Evolutionary conservation across 371 early-diverging fungal species (phyloP).

Genomic region (Rhizopus microsporus): DNA sequence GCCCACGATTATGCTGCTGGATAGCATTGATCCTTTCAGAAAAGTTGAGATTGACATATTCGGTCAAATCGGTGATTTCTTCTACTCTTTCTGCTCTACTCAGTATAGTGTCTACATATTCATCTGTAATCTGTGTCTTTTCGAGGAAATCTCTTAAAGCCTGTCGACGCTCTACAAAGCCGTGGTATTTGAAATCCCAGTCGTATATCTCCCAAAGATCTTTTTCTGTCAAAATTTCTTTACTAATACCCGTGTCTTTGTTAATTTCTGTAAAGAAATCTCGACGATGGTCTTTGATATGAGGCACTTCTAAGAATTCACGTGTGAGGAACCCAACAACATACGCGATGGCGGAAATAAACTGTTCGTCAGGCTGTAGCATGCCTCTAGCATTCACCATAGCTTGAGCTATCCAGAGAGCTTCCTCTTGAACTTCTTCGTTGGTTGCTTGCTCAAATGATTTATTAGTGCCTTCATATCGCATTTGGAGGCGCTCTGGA

Average conservation of each 20-base stretch:
- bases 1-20: conserved; percentile 49
- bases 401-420: conserved; percentile 55
- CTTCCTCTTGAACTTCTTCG: conserved; percentile 64
- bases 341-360: conserved; percentile 31
- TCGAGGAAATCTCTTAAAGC: conserved; percentile 47
- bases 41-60: conserved; percentile 75
- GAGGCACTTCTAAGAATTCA: conserved; percentile 90
- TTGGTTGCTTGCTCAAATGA: conserved; percentile 36
- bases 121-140: conserved; percentile 51
- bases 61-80: conserved; percentile 74
- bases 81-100: conserved; percentile 62
- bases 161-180: conserved; percentile 60
- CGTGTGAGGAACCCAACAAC: conserved; percentile 75
- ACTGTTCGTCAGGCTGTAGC: conserved; percentile 32
- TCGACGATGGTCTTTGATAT: conserved; percentile 82
- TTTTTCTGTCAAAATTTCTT: conserved; percentile 60
- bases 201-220: conserved; percentile 93
- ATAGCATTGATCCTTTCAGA: conserved; percentile 56
- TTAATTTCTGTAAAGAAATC: conserved; percentile 74
- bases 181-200: conserved; percentile 76
- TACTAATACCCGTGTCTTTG: conserved; percentile 35
- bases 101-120: conserved; percentile 48
- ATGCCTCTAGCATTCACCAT: conserved; percentile 33
- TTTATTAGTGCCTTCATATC: conserved; percentile 51
- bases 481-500: conserved; percentile 91